Percentiles rank a stretch among this genome's conserved stretches.
Conservation (phyloP, 2,329 filamentous ascomycete genomes). For the Xylaria sp. region DNA sequence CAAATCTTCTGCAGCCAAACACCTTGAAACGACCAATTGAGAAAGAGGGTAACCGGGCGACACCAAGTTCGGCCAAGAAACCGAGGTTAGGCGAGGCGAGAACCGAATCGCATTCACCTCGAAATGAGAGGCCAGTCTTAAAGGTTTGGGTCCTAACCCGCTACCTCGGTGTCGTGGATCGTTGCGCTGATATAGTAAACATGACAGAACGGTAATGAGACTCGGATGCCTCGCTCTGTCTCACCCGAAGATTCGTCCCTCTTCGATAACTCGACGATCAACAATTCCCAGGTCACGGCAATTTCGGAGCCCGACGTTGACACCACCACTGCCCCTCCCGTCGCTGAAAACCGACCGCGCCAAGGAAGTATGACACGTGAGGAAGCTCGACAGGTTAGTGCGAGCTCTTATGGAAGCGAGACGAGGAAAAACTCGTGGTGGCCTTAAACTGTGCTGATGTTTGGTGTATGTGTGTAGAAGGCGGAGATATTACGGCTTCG, state of each 20-base stretch:
- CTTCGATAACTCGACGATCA: constrained; percentile 60
- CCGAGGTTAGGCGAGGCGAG: constrained; percentile 34
- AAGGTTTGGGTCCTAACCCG: constrained; percentile 22
- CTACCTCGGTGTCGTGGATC: not conserved
- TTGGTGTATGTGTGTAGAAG: constrained; percentile 55
- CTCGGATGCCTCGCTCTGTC: constrained; percentile 38
- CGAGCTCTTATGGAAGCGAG: not conserved
- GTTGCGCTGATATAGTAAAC: constrained; percentile 31
- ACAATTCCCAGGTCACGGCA: constrained; percentile 60
- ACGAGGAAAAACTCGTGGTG: not conserved
- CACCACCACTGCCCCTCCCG: constrained; percentile 16
- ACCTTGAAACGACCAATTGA: constrained; percentile 38
- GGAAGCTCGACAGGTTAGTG: constrained; percentile 61
- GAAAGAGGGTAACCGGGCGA: constrained; percentile 22
- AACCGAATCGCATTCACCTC: constrained; percentile 4
- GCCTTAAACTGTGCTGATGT: constrained; percentile 18
- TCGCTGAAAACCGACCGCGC: constrained; percentile 37
- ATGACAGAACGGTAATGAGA: constrained; percentile 28
- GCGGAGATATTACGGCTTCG: constrained; percentile 73
- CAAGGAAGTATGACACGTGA: constrained; percentile 58
- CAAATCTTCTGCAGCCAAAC: constrained; percentile 15
- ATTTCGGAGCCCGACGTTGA: constrained; percentile 60
- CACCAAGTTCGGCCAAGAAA: constrained; percentile 39
- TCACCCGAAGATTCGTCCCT: constrained; percentile 59
- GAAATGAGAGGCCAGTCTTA: constrained; percentile 18